Base-by-base conservation (phyloP, 805 yeast genomes). In the Metschnikowia lochheadii region DNA sequence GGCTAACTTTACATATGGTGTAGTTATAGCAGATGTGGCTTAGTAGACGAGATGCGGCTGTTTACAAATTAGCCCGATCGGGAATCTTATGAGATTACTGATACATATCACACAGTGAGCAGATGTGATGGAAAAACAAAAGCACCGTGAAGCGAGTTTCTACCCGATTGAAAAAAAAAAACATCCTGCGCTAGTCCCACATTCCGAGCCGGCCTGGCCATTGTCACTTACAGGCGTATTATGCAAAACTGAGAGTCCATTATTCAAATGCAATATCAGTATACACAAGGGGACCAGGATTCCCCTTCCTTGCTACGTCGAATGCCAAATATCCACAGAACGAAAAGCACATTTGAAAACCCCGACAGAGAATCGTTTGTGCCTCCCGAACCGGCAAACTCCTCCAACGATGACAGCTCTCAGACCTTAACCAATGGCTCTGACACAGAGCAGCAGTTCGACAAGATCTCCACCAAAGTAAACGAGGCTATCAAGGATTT, bases 401-500 rank as follows among this genome's bases (percentile, higher is more conserved):
- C 18, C 18, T 15, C 21, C 18, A 21, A 23, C 17, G 40, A 44
- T 6, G 46, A 44, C 6, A 44, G 33, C 32, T 15, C 33, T 15
- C 46, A 35, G 26, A 44, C 46, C 3, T 26, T 44, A 11, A 44
- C 40, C 32, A 44, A 44, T 21, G 26, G 15, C 26, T 44, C 46
- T 14, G 48, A 53, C 29, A 50, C 55, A 31, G 55, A 50, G 23
- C 49, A 55, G 18, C 64, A 63, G 38, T 63, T 72, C 42, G 72
- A 70, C 37, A 48, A 59, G 21, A 69, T 73, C 15, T 64, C 69
- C 3, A 50, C 60, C 23, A 65, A 69, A 34, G 72, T 73, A n/a
- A 65, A 66, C 48, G 55, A 57, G n/a, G 67, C 77, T 7, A 64
- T 73, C 15, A 50, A 50, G n/a, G 75, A 77, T 46, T 61, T 82